Conservation (phyloP, 108 stramenopile genomes). For the Cylindrotheca closterium region DNA sequence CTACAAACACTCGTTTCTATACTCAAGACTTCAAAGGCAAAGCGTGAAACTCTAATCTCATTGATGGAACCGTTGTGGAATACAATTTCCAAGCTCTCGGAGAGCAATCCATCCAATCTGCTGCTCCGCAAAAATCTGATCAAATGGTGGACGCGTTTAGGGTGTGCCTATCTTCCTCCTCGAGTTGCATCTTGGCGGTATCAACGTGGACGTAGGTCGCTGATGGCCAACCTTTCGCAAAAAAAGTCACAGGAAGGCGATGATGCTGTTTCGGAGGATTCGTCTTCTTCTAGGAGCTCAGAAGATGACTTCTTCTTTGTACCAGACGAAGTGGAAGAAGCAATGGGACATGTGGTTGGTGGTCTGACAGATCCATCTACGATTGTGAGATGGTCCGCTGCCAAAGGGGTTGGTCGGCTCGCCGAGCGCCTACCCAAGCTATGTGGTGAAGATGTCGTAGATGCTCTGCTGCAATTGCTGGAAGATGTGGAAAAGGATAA, state of each 20-base stretch:
- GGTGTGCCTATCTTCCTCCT: constrained; percentile 89
- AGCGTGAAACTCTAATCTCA: constrained; percentile 44
- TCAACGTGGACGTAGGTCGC: constrained; percentile 82
- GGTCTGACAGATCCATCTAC: constrained; percentile 85
- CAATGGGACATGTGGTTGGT: constrained; percentile 86
- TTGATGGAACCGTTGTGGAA: constrained; percentile 10
- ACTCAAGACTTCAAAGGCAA: constrained; percentile 58
- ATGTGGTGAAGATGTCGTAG: constrained; percentile 96
- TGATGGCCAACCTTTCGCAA: constrained; percentile 69
- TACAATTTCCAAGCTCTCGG: constrained; percentile 10
- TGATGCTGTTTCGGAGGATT: neutral
- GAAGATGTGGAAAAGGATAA: constrained; percentile 79
- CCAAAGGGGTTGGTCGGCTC: constrained; percentile 96
- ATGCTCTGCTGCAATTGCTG: constrained; percentile 79
- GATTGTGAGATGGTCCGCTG: constrained; percentile 97
- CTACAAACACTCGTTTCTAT: constrained; percentile 76
- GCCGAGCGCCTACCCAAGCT: constrained; percentile 88
- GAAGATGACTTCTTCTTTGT: constrained; percentile 58
- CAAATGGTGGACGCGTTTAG: constrained; percentile 92
- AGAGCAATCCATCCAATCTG: constrained; percentile 39
- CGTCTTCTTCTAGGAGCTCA: neutral
- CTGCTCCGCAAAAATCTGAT: constrained; percentile 81
- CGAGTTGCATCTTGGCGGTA: constrained; percentile 94
- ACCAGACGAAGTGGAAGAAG: constrained; percentile 94
- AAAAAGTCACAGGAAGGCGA: neutral